Conservation (phyloP, 2,329 filamentous ascomycete genomes). For the Rhinocladiella mackenziei region DNA sequence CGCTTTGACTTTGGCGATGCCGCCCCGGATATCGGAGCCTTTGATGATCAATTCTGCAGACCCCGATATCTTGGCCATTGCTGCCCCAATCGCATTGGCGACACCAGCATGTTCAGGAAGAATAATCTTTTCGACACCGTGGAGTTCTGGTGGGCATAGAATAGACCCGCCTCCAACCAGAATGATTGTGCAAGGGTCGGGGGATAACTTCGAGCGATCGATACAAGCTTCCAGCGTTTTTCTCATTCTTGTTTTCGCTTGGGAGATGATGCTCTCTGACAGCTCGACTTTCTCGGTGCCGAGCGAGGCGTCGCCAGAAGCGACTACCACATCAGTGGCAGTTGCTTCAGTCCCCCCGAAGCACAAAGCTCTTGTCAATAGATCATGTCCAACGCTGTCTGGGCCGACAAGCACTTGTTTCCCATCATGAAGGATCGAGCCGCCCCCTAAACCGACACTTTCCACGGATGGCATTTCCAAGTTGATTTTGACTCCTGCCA, state of each 20-base stretch:
- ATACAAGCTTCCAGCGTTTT: constrained; percentile 50
- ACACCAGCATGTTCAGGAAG: constrained; percentile 50
- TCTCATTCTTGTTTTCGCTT: constrained; percentile 40
- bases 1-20: constrained; percentile 24
- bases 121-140: constrained; percentile 49
- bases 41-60: constrained; percentile 32
- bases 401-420: constrained; percentile 48
- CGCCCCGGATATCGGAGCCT: constrained; percentile 31
- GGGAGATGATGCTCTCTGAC: constrained; percentile 34
- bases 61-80: constrained; percentile 54
- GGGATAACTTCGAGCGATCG: constrained; percentile 55
- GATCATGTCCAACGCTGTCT: constrained; percentile 52
- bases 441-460: constrained; percentile 56
- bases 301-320: constrained; percentile 32
- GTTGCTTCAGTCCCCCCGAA: constrained; percentile 55
- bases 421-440: constrained; percentile 42
- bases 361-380: constrained; percentile 47
- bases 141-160: constrained; percentile 45
- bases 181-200: constrained; percentile 48
- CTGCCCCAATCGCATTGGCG: constrained; percentile 59
- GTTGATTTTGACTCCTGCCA: constrained; percentile 57
- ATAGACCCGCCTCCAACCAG: constrained; percentile 58
- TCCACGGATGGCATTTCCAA: constrained; percentile 56
- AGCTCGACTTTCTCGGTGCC: constrained; percentile 29
- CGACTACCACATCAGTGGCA: constrained; percentile 50